Conservation (phyloP, 2,329 filamentous ascomycete species). For the Endocalyx cinctus region DNA sequence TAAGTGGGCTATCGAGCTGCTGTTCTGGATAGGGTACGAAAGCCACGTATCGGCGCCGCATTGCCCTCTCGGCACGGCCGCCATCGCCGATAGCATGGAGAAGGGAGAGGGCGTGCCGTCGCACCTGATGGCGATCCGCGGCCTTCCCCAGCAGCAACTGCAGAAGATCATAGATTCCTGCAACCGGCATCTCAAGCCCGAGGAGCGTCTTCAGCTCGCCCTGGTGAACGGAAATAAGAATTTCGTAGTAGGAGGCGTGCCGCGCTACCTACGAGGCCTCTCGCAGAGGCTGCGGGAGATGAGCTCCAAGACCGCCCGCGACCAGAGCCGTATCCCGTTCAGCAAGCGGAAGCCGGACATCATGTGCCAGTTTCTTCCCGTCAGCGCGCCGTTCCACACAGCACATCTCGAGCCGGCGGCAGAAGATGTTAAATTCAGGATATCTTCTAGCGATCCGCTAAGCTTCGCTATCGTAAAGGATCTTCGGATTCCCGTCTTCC, state of each 20-base stretch:
- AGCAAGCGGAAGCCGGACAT: slow-evolving; percentile 24
- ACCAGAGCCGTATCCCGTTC: slow-evolving; percentile 27
- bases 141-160: slow-evolving; percentile 12
- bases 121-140: slow-evolving; percentile 25
- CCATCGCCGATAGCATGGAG: slow-evolving; percentile 11
- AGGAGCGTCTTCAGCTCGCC: no score
- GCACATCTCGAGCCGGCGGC: slow-evolving; percentile 25
- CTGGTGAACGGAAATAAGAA: slow-evolving; percentile 26
- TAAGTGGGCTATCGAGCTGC: slow-evolving; percentile 21
- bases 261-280: slow-evolving; percentile 23
- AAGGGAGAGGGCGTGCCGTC: slow-evolving; percentile 22
- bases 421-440: slow-evolving; percentile 12
- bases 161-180: no score
- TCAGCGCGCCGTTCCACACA: slow-evolving; percentile 36
- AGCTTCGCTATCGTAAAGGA: slow-evolving; percentile 5
- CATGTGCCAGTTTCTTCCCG: slow-evolving; percentile 30
- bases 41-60: no score
- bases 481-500: slow-evolving; percentile 26
- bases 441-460: no score
- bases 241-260: slow-evolving; percentile 26
- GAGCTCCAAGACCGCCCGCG: slow-evolving; percentile 14
- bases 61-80: no score
- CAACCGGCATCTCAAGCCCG: slow-evolving; percentile 14
- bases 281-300: slow-evolving; percentile 20
- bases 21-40: slow-evolving; percentile 32